Conservation (phyloP, 177 flowering plant species). For the Tripterygium wilfordii region DNA sequence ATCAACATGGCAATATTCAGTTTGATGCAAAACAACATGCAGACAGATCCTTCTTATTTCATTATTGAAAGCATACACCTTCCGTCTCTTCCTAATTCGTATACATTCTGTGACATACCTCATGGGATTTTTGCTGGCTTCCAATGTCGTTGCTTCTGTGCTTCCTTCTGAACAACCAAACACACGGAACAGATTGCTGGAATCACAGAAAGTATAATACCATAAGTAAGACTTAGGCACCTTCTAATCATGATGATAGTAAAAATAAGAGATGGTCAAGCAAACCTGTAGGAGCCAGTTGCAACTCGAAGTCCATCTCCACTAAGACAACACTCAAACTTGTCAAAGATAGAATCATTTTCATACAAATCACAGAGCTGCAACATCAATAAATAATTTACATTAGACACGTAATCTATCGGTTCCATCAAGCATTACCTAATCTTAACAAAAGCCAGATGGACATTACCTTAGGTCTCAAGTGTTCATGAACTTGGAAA, state of each 20-base stretch:
- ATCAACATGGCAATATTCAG: not conserved
- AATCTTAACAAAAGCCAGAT: too few species aligned
- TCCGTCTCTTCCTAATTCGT: too few species aligned
- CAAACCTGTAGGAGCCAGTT: constrained; percentile 58
- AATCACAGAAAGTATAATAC: not conserved
- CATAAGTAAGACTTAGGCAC: not conserved
- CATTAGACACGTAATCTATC: too few species aligned
- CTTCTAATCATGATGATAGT: not conserved
- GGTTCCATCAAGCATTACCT: too few species aligned
- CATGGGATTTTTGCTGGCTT: constrained; percentile 64
- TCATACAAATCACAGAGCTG: constrained; percentile 62
- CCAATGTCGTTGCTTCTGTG: constrained; percentile 51
- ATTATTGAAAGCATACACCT: too few species aligned
- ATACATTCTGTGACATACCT: too few species aligned
- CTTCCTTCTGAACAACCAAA: constrained; percentile 50
- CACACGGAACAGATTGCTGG: constrained; percentile 53
- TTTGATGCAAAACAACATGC: not conserved
- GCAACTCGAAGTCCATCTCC: constrained; percentile 54
- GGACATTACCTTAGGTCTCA: constrained; percentile 64
- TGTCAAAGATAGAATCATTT: constrained; percentile 61
- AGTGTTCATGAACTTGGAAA: constrained; percentile 54
- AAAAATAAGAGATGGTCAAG: not conserved
- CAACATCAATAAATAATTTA: constrained; percentile 5
- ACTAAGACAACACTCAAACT: constrained; percentile 60
- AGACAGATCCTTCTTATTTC: not conserved